Evolutionary conservation across 768 basidiomycete species (phyloP).

Genomic region (Stropharia rugosoannulata): DNA sequence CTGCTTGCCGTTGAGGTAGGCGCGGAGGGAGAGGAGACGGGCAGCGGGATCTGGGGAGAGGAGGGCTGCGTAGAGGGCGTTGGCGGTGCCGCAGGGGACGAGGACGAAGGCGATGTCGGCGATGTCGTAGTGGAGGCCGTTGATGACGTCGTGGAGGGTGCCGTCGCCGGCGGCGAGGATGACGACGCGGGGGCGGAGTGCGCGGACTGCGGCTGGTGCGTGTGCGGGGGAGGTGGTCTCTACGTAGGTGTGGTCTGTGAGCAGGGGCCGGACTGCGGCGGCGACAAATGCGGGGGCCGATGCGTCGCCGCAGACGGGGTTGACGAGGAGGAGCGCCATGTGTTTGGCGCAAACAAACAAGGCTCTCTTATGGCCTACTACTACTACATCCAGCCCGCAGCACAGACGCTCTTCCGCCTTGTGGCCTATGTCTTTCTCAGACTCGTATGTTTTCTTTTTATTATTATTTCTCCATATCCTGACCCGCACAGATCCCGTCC

Average conservation of each 20-base stretch:
- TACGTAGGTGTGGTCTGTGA: constrained; percentile 41
- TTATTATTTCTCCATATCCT: background rate
- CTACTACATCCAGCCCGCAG: constrained; percentile 22
- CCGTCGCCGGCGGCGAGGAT: constrained; percentile 87
- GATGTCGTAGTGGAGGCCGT: constrained; percentile 41
- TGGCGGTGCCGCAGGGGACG: constrained; percentile 87
- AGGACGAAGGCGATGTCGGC: constrained; percentile 42
- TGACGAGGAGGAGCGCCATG: constrained; percentile 66
- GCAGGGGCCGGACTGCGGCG: constrained; percentile 62
- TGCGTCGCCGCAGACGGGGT: constrained; percentile 70
- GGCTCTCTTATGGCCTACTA: constrained; percentile 5
- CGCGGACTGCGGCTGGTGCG: constrained; percentile 48
- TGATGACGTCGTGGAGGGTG: constrained; percentile 87
- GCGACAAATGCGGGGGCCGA: constrained; percentile 57
- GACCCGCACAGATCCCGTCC: constrained; percentile 36
- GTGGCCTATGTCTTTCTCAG: constrained; percentile 47
- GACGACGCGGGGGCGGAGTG: constrained; percentile 35
- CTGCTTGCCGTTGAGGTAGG: constrained; percentile 40
- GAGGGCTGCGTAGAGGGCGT: constrained; percentile 81
- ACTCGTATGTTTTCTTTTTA: constrained; percentile 37
- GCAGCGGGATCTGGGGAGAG: constrained; percentile 54
- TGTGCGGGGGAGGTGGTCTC: constrained; percentile 54
- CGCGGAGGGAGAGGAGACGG: constrained; percentile 55
- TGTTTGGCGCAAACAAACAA: background rate
- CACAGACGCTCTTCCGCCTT: constrained; percentile 41